Evolutionary conservation across 192 early-diverging fungal genomes (phyloP), one percentile per base, ranked within the genome.

Genomic region (Coemansia sp.): DNA sequence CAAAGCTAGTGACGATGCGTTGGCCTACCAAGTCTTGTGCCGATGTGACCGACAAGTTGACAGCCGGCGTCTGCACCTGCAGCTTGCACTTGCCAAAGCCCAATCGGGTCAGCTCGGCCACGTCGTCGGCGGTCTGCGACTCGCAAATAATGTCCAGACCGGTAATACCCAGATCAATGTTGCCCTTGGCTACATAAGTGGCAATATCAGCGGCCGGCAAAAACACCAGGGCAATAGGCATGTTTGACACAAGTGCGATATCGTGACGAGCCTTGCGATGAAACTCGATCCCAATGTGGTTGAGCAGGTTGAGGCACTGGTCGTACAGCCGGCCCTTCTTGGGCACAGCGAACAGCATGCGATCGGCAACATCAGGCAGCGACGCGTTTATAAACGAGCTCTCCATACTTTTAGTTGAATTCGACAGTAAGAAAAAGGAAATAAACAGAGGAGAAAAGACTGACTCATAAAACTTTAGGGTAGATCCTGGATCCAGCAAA

Each of bases 321-420:
- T 96, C 93, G 81, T 96, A 88, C 37, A 99, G 89, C 34, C 97
- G 90, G 31, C 97, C 97, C 82, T 99, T 99, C 77, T 99, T 99
- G 48, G 97, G 97, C 54, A 99, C 87, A n/a, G 92, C 96, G 65
- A 98, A 95, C 38, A 97, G 82, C 47, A 98, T 84, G 53, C 90
- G 86, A 71, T 91, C 86, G 5, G 69, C 66, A 1, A 70, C 71
- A 38, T 81, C 78, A 0, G 78, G 78, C 10, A 81, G 59, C 31
- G 72, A 68, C 2, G 78, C 37, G 54, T 70, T 74, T 40, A 79
- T 60, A 46, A 60, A 74, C 31, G 64, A 23, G 9, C 46, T 50
- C 2, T 64, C 50, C 69, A 71, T 77, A 34, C 1, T 34, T 34
- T 0, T 8, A 34, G 31, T 8, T 34, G 31, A 34, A 34, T 34